Evolutionary conservation across 129 eudicot species (phyloP), one percentile per base, ranked within the genome.

Genomic region (Oenanthe sinensis): DNA sequence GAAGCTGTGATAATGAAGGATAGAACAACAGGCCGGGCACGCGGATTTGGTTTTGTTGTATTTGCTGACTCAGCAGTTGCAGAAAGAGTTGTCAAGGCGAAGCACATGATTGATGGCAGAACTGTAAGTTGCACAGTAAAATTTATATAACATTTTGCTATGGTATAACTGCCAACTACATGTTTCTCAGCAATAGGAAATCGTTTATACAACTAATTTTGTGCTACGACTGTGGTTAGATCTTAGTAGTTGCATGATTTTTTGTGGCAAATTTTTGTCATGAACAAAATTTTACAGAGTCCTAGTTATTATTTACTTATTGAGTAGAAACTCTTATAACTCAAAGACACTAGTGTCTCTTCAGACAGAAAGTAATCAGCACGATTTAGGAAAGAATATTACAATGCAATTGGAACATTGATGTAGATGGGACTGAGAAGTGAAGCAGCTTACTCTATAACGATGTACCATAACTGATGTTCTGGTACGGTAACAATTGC

Each of bases 1-100:
- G 98, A 93, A 85, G 98, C 98, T 80, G 93, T 93, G 63, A 90
- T 93, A 10, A 93, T 92, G 97, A 92, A 89, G 82, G 97, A 92
- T 90, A 91, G 98, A 63, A 82, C 87, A 82, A 93, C 96, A 10
- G 96, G 98, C 28, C 96, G 98, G 50, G 98, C 98, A 48, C 98
- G 98, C 89, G 98, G 98, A 37, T 93, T 93, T 40, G 98, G 98
- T 45, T 93, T 93, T 63, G 88, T 93, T 83, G 90, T 93, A 42
- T 93, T 87, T 52, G 83, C 90, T 14, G 89, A 93, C 65, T 80
- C 96, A 81, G 75, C 82, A 83, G 94, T 93, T 87, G 98, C 98
- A 26, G 96, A 93, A 83, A 84, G 83, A 77, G 94, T 90, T 87
- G 96, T 93, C 26, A 93, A 87, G 82, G 96, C 90, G 78, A 93